A percentile compares a stretch with the other conserved stretches of the same genome.
Conservation (phyloP, 108 stramenopile species). For the Asterionellopsis glacialis region DNA sequence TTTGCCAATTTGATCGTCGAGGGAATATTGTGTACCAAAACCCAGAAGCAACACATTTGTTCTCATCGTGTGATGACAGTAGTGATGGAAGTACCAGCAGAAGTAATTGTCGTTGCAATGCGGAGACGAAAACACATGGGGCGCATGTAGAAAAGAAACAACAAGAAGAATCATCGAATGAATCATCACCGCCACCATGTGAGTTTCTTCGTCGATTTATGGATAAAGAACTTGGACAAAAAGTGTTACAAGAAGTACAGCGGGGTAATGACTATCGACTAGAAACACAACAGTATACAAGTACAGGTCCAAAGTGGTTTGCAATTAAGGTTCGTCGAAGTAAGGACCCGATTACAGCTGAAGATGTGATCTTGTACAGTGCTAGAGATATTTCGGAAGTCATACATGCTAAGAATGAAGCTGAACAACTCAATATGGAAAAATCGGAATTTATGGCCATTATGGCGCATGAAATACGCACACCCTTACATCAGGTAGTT, state of each 20-base stretch:
- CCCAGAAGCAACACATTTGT: constrained; percentile 24
- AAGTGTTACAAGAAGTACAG: constrained; percentile 6
- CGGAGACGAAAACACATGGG: no score
- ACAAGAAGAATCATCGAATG: no score
- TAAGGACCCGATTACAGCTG: constrained; percentile 16
- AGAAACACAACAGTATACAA: constrained; percentile 19
- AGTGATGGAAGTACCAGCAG: no score
- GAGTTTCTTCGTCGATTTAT: constrained; percentile 20
- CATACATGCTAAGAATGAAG: constrained; percentile 20
- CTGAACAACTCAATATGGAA: constrained; percentile 14
- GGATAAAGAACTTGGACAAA: constrained; percentile 6
- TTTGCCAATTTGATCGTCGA: constrained; percentile 38
- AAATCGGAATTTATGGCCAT: constrained; percentile 48
- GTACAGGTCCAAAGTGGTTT: constrained; percentile 18
- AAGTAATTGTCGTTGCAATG: no score
- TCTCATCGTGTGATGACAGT: background rate
- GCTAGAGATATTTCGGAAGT: constrained; percentile 21
- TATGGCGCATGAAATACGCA: constrained; percentile 50
- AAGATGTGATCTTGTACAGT: constrained; percentile 13
- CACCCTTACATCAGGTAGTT: constrained; percentile 63
- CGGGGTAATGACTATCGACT: constrained; percentile 9
- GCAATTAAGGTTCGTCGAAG: constrained; percentile 17
- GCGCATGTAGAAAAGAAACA: no score
- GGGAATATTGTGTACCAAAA: constrained; percentile 43
- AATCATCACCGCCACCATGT: no score